phyloP scores from a whole-genome alignment of 805 yeast genomes.

The Maudiozyma serrabonitensis region DNA sequence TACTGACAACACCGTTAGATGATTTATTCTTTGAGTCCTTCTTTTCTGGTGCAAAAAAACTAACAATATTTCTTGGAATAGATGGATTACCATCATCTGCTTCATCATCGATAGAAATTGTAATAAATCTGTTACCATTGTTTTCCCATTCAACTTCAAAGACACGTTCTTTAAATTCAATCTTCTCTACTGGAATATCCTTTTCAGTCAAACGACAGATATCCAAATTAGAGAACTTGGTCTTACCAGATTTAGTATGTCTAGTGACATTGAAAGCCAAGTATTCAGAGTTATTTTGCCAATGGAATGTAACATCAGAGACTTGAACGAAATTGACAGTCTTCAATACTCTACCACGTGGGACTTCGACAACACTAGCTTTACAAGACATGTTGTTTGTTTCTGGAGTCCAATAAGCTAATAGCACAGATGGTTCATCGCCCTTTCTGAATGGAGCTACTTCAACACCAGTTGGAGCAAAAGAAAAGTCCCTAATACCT shows the following conservation, averaged over 20 bases:
- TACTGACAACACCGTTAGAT: constrained; percentile 33
- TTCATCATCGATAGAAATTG: constrained; percentile 53
- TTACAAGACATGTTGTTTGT: constrained; percentile 85
- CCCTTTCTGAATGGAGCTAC: constrained; percentile 46
- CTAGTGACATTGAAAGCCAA: constrained; percentile 94
- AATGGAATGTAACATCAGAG: constrained; percentile 76
- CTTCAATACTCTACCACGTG: constrained; percentile 73
- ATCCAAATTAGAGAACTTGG: constrained; percentile 83
- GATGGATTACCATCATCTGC: constrained; percentile 46
- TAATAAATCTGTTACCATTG: constrained; percentile 73
- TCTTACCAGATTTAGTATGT: constrained; percentile 91
- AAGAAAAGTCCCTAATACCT: constrained; percentile 83
- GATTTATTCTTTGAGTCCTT: constrained; percentile 38
- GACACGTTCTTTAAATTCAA: constrained; percentile 86
- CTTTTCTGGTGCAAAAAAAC: constrained; percentile 77
- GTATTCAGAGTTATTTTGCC: constrained; percentile 83
- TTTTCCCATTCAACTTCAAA: constrained; percentile 95
- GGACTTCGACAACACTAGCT: constrained; percentile 81
- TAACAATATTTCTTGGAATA: constrained; percentile 51
- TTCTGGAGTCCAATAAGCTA: constrained; percentile 98
- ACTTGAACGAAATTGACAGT: constrained; percentile 93
- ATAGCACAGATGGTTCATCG: constrained; percentile 50
- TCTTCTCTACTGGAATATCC: constrained; percentile 88
- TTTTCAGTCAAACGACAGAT: constrained; percentile 80
- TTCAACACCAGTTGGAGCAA: constrained; percentile 82